Conservation (phyloP, 1,284 basidiomycete genomes). For the Tausonia pullulans region DNA sequence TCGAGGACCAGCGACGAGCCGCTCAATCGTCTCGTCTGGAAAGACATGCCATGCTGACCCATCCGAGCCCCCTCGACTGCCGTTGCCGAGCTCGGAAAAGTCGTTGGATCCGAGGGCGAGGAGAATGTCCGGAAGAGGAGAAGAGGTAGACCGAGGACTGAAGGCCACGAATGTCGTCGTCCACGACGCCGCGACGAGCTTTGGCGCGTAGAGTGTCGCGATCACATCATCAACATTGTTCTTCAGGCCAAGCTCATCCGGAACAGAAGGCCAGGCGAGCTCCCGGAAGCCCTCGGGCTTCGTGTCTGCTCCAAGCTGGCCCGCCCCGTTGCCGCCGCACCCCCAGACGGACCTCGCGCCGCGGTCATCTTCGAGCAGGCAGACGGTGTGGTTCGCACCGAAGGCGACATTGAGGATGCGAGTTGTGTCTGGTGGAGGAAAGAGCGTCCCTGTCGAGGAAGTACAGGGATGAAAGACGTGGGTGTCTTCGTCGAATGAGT, state of each 20-base stretch:
- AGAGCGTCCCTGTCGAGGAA: not conserved
- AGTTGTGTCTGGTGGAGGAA: not conserved
- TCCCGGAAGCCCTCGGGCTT: not conserved
- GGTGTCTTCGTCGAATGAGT: conserved; percentile 2
- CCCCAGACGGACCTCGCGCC: conserved; percentile 4
- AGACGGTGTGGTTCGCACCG: conserved; percentile 14
- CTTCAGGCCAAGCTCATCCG: not conserved
- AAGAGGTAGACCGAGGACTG: conserved; percentile 7
- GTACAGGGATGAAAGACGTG: not conserved
- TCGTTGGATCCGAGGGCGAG: conserved; percentile 71
- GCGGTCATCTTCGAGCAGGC: not conserved
- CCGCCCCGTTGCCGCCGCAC: not conserved
- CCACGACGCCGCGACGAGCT: conserved; percentile 55
- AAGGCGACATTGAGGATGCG: not conserved
- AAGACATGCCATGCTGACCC: conserved; percentile 19
- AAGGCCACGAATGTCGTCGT: conserved; percentile 61
- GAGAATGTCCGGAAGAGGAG: conserved; percentile 39
- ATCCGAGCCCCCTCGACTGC: conserved; percentile 30
- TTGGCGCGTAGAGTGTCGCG: conserved; percentile 24
- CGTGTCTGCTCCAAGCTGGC: conserved; percentile 3
- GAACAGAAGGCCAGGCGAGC: not conserved
- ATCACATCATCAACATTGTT: conserved; percentile 33
- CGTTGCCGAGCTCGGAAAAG: conserved; percentile 63
- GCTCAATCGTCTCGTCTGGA: conserved; percentile 24
- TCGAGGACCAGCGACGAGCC: conserved; percentile 55